Conservation (phyloP, 2,329 filamentous ascomycete genomes). For the Xylariaceae sp. region DNA sequence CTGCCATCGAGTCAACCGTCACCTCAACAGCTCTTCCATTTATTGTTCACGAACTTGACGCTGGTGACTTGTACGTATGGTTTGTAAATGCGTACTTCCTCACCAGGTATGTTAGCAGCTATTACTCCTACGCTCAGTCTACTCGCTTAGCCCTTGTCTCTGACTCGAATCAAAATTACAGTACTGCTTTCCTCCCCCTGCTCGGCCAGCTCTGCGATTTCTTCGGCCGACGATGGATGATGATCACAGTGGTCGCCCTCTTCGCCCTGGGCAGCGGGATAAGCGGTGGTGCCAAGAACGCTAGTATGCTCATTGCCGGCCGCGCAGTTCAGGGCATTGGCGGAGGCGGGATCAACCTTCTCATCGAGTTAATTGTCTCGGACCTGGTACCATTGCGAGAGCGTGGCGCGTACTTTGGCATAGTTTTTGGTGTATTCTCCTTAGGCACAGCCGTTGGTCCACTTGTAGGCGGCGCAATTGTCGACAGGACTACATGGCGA, state of each 20-base stretch:
- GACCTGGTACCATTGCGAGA: conserved; percentile 56
- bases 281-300: conserved; percentile 51
- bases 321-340: conserved; percentile 26
- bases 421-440: conserved; percentile 29
- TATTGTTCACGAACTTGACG: conserved; percentile 13
- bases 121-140: not conserved
- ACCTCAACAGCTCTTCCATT: conserved; percentile 13
- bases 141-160: not conserved
- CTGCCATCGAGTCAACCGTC: conserved; percentile 21
- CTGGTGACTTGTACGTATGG: conserved; percentile 22
- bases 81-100: conserved; percentile 26
- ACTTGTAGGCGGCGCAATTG: conserved; percentile 31
- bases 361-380: conserved; percentile 51
- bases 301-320: conserved; percentile 29
- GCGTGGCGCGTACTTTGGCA: conserved; percentile 47
- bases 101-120: conserved; percentile 11
- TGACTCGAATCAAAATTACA: not conserved
- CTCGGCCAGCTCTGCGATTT: conserved; percentile 51
- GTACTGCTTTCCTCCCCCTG: conserved; percentile 33
- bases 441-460: conserved; percentile 32
- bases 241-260: conserved; percentile 47
- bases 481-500: conserved; percentile 31
- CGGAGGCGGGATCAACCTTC: conserved; percentile 20
- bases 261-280: conserved; percentile 58
- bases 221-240: conserved; percentile 50